Percentiles rank a stretch among this genome's conserved stretches.
These are phyloP conservation scores for Phytophthora crassamura DNA, from an alignment of 352 stramenopile species.

Conservation along the genomic window DNA sequence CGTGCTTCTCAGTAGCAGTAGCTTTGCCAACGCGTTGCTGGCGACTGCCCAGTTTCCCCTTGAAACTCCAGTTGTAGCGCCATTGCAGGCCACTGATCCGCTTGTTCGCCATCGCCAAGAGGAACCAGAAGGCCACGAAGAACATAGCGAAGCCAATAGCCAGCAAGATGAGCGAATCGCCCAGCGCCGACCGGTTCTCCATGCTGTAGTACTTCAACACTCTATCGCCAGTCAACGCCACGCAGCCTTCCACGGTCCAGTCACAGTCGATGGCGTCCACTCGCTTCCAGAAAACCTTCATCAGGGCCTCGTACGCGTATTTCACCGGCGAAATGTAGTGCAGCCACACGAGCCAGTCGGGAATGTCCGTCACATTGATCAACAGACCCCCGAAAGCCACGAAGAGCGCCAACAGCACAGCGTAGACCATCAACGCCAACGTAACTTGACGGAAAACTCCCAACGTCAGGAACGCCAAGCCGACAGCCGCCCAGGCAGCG, in stretches of 20 bases:
- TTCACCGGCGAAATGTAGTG: slow-evolving; percentile 68
- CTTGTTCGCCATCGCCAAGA: slow-evolving; percentile 33
- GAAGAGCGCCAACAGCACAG: slow-evolving; percentile 45
- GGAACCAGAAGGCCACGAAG: slow-evolving; percentile 43
- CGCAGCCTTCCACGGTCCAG: slow-evolving; percentile 37
- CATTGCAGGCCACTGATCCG: slow-evolving; percentile 33
- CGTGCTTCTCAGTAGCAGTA: slow-evolving; percentile 13
- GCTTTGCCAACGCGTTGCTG: slow-evolving; percentile 18
- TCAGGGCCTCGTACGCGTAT: slow-evolving; percentile 57
- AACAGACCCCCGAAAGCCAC: slow-evolving; percentile 52
- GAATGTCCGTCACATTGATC: slow-evolving; percentile 51
- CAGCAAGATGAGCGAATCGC: slow-evolving; percentile 47
- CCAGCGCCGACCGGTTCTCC: slow-evolving; percentile 40
- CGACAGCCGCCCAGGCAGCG: slow-evolving; percentile 38
- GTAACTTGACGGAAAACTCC: slow-evolving; percentile 39
- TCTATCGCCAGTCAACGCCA: slow-evolving; percentile 38
- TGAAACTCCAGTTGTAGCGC: slow-evolving; percentile 41
- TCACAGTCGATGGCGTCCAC: slow-evolving; percentile 46
- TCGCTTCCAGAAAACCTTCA: slow-evolving; percentile 58
- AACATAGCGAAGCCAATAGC: slow-evolving; percentile 45
- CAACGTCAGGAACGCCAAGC: slow-evolving; percentile 42
- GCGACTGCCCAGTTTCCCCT: slow-evolving; percentile 13
- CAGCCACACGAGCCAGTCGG: slow-evolving; percentile 63
- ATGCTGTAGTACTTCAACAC: slow-evolving; percentile 63
- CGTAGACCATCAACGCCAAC: slow-evolving; percentile 42